Percentiles rank a stretch among this genome's conserved stretches.
phyloP scores from a whole-genome alignment of 257 asterid species.

The Capsicum rhomboideum region DNA sequence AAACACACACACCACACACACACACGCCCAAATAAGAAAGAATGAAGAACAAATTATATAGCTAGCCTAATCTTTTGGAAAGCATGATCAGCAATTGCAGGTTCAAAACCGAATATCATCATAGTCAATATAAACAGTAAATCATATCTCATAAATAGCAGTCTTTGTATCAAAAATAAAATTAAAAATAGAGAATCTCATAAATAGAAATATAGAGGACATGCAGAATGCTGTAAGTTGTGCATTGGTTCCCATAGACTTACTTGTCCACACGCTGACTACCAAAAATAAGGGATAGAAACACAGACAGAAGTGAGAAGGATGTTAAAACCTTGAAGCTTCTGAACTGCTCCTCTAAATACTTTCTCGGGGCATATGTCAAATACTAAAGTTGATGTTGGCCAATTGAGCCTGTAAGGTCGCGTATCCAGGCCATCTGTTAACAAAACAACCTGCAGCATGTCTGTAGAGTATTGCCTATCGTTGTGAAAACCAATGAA shows the following conservation, averaged over 20 bases:
- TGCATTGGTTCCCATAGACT: background rate
- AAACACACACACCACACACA: too few species aligned
- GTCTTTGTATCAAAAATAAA: background rate
- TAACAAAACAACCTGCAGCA: constrained; percentile 62
- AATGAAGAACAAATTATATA: background rate
- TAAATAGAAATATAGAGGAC: background rate
- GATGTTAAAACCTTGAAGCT: constrained; percentile 49
- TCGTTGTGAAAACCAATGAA: background rate
- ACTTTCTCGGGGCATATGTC: constrained; percentile 55
- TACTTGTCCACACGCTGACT: background rate
- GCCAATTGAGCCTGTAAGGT: constrained; percentile 77
- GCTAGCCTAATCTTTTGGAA: background rate
- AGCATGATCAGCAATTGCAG: background rate
- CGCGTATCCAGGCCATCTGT: constrained; percentile 93
- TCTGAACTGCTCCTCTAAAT: constrained; percentile 33
- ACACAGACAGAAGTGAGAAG: background rate
- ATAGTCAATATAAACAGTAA: background rate
- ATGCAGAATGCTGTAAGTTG: background rate
- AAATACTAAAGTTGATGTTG: constrained; percentile 51
- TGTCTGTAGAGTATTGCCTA: constrained; percentile 14
- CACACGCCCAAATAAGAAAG: background rate
- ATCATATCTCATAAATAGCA: background rate
- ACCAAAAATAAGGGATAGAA: background rate
- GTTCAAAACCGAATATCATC: background rate
- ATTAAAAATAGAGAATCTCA: background rate